Conservation (phyloP, 208 protist species). For the Leishmania amazonensis region DNA sequence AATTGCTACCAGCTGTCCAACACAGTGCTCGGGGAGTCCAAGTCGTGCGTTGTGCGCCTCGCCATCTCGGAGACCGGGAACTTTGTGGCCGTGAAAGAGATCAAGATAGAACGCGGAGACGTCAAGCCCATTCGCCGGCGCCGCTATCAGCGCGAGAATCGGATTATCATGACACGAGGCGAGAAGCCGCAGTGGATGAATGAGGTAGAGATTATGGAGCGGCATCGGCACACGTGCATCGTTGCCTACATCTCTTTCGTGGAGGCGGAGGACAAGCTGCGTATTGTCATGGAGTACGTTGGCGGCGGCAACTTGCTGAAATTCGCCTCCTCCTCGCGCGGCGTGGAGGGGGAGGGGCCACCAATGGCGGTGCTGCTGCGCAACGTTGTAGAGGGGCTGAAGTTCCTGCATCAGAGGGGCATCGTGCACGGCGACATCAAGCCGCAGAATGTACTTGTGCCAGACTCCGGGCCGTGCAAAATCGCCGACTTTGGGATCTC, state of each 20-base stretch:
- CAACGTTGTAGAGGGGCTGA: slow-evolving; percentile 70
- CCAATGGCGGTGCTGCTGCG: slow-evolving; percentile 46
- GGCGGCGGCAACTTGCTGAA: slow-evolving; percentile 74
- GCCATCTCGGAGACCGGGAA: slow-evolving; percentile 60
- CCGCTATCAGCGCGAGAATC: slow-evolving; percentile 22
- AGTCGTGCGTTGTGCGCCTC: slow-evolving; percentile 55
- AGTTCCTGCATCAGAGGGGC: slow-evolving; percentile 72
- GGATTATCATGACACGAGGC: slow-evolving; percentile 29
- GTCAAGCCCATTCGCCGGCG: slow-evolving; percentile 20
- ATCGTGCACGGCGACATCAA: slow-evolving; percentile 90
- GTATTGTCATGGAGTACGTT: slow-evolving; percentile 87
- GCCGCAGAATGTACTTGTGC: slow-evolving; percentile 77
- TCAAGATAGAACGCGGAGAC: slow-evolving; percentile 26
- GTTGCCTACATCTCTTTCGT: slow-evolving; percentile 87
- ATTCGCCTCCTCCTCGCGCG: slow-evolving; percentile 40
- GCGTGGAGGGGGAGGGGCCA: background rate
- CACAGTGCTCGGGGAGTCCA: slow-evolving; percentile 44
- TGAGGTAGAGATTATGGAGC: slow-evolving; percentile 64
- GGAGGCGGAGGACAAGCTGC: slow-evolving; percentile 40
- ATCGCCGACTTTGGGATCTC: slow-evolving; percentile 87
- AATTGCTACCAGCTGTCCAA: slow-evolving; percentile 55
- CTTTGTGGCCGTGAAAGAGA: slow-evolving; percentile 67
- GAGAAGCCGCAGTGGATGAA: slow-evolving; percentile 27
- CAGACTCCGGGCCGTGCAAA: slow-evolving; percentile 71
- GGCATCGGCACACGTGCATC: slow-evolving; percentile 93